Percentiles rank a stretch among this genome's conserved stretches.
phyloP scores from a whole-genome alignment of 352 stramenopile species.

The Phytophthora uliginosa region DNA sequence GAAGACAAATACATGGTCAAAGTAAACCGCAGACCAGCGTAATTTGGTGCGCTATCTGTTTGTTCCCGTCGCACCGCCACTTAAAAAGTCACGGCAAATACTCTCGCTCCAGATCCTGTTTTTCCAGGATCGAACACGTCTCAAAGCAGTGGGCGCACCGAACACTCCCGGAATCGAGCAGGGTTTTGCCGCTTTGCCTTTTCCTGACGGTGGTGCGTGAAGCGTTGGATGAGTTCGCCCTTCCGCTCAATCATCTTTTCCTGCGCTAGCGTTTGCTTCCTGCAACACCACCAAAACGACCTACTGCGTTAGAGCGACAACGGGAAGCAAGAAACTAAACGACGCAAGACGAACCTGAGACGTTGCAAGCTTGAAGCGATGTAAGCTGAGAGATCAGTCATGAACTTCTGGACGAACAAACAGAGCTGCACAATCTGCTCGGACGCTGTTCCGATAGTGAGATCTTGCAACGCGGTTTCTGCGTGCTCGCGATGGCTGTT shows the following conservation, averaged over 20 bases:
- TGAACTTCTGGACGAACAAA: slow-evolving; percentile 37
- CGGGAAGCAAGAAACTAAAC: neutral
- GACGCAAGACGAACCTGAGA: slow-evolving; percentile 30
- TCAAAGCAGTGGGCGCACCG: slow-evolving; percentile 42
- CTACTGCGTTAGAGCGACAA: neutral
- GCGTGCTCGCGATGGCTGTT: slow-evolving; percentile 13
- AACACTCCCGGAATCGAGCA: slow-evolving; percentile 65
- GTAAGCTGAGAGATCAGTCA: slow-evolving; percentile 30
- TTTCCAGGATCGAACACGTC: neutral
- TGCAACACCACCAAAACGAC: slow-evolving; percentile 16
- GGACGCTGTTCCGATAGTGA: slow-evolving; percentile 13
- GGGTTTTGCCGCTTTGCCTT: slow-evolving; percentile 46
- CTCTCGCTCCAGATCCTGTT: neutral
- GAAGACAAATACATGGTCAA: neutral
- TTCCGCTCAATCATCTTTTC: slow-evolving; percentile 72
- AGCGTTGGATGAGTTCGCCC: slow-evolving; percentile 63
- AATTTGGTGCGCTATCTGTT: neutral
- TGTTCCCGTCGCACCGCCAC: neutral
- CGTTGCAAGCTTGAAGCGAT: slow-evolving; percentile 33
- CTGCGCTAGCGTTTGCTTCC: slow-evolving; percentile 48
- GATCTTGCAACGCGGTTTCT: slow-evolving; percentile 26
- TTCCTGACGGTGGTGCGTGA: slow-evolving; percentile 71
- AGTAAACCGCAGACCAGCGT: neutral
- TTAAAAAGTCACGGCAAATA: neutral
- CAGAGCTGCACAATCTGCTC: slow-evolving; percentile 40